A percentile compares a stretch with the other conserved stretches of the same genome.
Evolutionary conservation across 129 eudicot species (phyloP).

Genomic region (Dittrichia graveolens): DNA sequence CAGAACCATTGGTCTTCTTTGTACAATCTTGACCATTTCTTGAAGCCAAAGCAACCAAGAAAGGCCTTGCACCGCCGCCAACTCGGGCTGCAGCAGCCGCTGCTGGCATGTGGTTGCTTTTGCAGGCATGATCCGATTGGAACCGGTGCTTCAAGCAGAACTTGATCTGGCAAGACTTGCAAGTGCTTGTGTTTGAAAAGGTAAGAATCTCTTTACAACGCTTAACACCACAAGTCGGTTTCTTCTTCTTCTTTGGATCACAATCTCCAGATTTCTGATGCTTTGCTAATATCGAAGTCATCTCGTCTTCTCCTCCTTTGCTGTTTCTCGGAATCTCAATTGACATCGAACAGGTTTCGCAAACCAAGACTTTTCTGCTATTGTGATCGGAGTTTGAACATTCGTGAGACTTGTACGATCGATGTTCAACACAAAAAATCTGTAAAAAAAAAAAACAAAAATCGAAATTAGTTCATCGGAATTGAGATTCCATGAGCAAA

Average conservation of each 20-base stretch:
- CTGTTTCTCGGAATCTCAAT: conserved; percentile 71
- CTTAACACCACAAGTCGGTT: conserved; percentile 67
- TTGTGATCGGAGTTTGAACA: conserved; percentile 73
- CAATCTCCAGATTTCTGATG: conserved; percentile 77
- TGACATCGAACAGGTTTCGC: conserved; percentile 72
- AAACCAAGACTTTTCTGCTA: conserved; percentile 75
- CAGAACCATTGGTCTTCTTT: conserved; percentile 38
- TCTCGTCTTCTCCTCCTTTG: conserved; percentile 52
- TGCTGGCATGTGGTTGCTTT: conserved; percentile 5
- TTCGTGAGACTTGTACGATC: conserved; percentile 70
- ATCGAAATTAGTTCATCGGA: background rate
- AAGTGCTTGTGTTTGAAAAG: conserved; percentile 70
- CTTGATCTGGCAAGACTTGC: conserved; percentile 63
- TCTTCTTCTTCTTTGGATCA: conserved; percentile 83
- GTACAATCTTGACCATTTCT: conserved; percentile 67
- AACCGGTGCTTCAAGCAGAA: conserved; percentile 85
- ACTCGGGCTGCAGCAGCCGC: conserved; percentile 26
- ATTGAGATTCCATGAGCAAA: background rate
- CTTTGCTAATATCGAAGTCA: conserved; percentile 38
- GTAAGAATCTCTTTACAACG: conserved; percentile 78
- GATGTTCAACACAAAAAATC: conserved; percentile 82
- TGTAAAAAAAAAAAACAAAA: conserved; percentile 28
- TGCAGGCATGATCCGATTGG: conserved; percentile 73
- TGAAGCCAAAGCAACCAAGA: conserved; percentile 66
- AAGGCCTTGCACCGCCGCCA: conserved; percentile 38